Percentiles rank a stretch among this genome's conserved stretches.
Evolutionary conservation across 1,139 yeast species (phyloP).

Genomic region (Geotrichum aggregatum): DNA sequence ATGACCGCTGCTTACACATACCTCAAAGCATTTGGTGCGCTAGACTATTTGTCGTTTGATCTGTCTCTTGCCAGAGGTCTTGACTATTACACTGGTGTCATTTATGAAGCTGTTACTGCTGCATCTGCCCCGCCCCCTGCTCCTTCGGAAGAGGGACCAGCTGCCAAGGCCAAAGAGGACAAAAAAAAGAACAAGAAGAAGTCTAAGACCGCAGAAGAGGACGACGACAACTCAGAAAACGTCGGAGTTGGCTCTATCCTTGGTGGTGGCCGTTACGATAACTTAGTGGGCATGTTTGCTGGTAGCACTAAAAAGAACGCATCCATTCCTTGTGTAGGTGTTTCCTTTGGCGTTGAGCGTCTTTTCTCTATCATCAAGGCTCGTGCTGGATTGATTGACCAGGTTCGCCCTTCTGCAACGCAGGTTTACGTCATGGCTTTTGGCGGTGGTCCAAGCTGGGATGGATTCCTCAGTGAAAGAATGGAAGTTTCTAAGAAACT

Average conservation of each 20-base stretch:
- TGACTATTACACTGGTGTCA: slow-evolving; percentile 94
- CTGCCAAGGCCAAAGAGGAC: slow-evolving; percentile 39
- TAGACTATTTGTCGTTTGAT: slow-evolving; percentile 68
- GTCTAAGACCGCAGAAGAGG: slow-evolving; percentile 43
- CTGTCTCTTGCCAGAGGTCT: slow-evolving; percentile 94
- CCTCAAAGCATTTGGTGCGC: slow-evolving; percentile 73
- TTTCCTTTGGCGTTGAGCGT: slow-evolving; percentile 95
- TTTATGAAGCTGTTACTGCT: slow-evolving; percentile 90
- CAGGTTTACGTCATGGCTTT: slow-evolving; percentile 96
- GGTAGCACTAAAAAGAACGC: slow-evolving; percentile 59
- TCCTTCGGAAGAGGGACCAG: slow-evolving; percentile 40
- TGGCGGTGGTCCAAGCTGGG: slow-evolving; percentile 97
- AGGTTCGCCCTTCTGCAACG: slow-evolving; percentile 75
- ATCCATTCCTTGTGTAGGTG: slow-evolving; percentile 94
- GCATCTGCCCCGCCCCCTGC: slow-evolving; percentile 92
- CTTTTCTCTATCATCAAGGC: slow-evolving; percentile 83
- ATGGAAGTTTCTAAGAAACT: slow-evolving; percentile 75
- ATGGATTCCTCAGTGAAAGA: slow-evolving; percentile 85
- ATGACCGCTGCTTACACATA: slow-evolving; percentile 71
- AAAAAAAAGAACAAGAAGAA: slow-evolving; percentile 32
- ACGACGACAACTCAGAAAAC: slow-evolving; percentile 90
- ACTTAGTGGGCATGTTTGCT: slow-evolving; percentile 93
- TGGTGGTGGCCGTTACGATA: slow-evolving; percentile 98
- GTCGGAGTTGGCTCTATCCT: slow-evolving; percentile 98
- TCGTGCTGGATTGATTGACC: slow-evolving; percentile 54